These are phyloP conservation scores for Ophiocordyceps polyrhachis-furcata DNA, from an alignment of 2,329 filamentous ascomycete genomes.

Conservation along the genomic window DNA sequence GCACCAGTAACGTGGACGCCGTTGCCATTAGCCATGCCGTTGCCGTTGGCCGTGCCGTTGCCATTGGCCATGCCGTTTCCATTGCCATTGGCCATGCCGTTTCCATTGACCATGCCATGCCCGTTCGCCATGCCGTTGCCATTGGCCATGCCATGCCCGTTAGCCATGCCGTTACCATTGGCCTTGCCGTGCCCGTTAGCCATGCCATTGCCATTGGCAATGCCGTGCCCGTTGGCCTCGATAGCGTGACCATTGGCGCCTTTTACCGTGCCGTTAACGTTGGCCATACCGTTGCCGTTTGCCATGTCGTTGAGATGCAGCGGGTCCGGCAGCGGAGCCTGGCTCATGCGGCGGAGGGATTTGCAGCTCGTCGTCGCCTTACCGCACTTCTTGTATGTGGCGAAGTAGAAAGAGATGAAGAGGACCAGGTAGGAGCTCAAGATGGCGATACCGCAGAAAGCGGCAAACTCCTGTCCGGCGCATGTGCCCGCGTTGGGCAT, in stretches of 20 bases:
- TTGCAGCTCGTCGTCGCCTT: conserved; percentile 70
- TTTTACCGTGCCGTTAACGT: conserved; percentile 38
- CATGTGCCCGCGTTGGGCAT: conserved; percentile 73
- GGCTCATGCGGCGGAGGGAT: conserved; percentile 46
- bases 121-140: conserved; percentile 17
- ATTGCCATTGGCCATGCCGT: conserved; percentile 19
- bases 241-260: conserved; percentile 14
- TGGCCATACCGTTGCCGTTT: conserved; percentile 17
- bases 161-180: background rate
- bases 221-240: conserved; percentile 27
- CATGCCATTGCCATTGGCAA: conserved; percentile 18
- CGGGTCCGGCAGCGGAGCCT: conserved; percentile 61
- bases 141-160: conserved; percentile 10
- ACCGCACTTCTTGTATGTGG: conserved; percentile 79
- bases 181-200: background rate
- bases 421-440: conserved; percentile 89
- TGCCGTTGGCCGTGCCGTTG: conserved; percentile 16
- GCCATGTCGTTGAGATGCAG: conserved; percentile 42
- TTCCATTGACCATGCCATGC: conserved; percentile 32
- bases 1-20: background rate
- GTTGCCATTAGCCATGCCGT: conserved; percentile 28
- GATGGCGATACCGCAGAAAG: conserved; percentile 79
- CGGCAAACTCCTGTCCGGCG: conserved; percentile 91
- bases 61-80: conserved; percentile 31
- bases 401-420: conserved; percentile 98